These are phyloP conservation scores for Phytopythium boreale DNA, from an alignment of 352 stramenopile species.

Conservation along the genomic window DNA sequence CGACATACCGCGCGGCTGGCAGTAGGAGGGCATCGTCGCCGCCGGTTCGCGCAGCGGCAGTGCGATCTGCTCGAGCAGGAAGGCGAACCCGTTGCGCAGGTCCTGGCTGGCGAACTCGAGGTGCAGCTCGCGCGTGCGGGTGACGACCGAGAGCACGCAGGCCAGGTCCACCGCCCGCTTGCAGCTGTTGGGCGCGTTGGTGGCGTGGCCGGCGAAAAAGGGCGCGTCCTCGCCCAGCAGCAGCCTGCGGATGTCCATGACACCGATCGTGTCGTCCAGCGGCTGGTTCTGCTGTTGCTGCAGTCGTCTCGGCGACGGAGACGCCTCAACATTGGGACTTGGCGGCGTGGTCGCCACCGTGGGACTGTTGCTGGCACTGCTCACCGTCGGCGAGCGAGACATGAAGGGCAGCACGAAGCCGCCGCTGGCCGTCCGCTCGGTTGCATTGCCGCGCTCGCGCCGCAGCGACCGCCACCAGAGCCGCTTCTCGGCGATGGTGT, in stretches of 20 bases:
- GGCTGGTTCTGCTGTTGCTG: slow-evolving; percentile 11
- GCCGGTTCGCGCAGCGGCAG: slow-evolving; percentile 35
- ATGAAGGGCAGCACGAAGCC: slow-evolving; percentile 54
- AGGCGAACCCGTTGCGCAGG: slow-evolving; percentile 62
- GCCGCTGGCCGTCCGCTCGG: slow-evolving; percentile 62
- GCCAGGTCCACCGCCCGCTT: slow-evolving; percentile 53
- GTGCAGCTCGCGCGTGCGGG: slow-evolving; percentile 62
- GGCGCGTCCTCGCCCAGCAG: slow-evolving; percentile 36
- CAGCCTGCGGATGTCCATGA: slow-evolving; percentile 56
- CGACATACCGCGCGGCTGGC: background rate
- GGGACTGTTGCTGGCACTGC: background rate
- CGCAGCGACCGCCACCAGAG: slow-evolving; percentile 73
- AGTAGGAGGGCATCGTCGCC: background rate
- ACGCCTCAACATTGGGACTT: background rate
- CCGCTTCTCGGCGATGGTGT: slow-evolving; percentile 56
- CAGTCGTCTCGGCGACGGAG: slow-evolving; percentile 8
- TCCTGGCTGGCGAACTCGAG: slow-evolving; percentile 69
- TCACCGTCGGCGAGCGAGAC: slow-evolving; percentile 27
- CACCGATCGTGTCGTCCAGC: slow-evolving; percentile 57
- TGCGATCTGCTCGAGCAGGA: slow-evolving; percentile 62
- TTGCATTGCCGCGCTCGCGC: slow-evolving; percentile 46
- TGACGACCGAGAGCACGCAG: slow-evolving; percentile 59
- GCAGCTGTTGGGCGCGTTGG: slow-evolving; percentile 36
- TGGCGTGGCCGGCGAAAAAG: slow-evolving; percentile 56
- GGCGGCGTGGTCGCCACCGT: slow-evolving; percentile 9